Evolutionary conservation across 1,284 basidiomycete species (phyloP).

Genomic region (Earliella scabrosa): DNA sequence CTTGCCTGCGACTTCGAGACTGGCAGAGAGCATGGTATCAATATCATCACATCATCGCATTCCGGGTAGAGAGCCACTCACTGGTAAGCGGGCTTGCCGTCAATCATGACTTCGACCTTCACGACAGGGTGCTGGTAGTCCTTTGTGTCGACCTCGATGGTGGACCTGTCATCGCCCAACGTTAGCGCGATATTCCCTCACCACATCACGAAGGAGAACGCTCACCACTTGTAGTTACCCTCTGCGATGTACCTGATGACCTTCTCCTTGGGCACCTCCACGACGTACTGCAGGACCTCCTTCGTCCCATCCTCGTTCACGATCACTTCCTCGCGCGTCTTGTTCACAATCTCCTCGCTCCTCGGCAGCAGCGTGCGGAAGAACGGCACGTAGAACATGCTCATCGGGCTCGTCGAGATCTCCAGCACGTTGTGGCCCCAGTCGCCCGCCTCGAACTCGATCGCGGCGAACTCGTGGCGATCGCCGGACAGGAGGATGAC

Average conservation of each 20-base stretch:
- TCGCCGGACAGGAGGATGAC: constrained; percentile 73
- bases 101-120: constrained; percentile 62
- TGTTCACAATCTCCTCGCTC: constrained; percentile 47
- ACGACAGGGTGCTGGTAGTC: constrained; percentile 58
- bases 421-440: constrained; percentile 47
- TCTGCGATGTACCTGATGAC: constrained; percentile 66
- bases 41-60: not conserved
- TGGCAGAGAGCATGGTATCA: constrained; percentile 25
- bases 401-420: constrained; percentile 69
- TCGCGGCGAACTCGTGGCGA: constrained; percentile 81
- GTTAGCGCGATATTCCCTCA: not conserved
- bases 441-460: constrained; percentile 58
- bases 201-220: not conserved
- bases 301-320: constrained; percentile 22
- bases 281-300: constrained; percentile 24
- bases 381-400: constrained; percentile 74
- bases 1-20: constrained; percentile 50
- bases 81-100: constrained; percentile 67
- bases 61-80: constrained; percentile 36
- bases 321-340: constrained; percentile 34
- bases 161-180: constrained; percentile 48
- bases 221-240: constrained; percentile 70
- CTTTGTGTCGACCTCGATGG: constrained; percentile 77
- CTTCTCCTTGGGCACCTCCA: constrained; percentile 59
- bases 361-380: constrained; percentile 50